phyloP scores from a whole-genome alignment of 2,329 filamentous ascomycete genomes.

The Cephalotrichum gorgonifer region DNA sequence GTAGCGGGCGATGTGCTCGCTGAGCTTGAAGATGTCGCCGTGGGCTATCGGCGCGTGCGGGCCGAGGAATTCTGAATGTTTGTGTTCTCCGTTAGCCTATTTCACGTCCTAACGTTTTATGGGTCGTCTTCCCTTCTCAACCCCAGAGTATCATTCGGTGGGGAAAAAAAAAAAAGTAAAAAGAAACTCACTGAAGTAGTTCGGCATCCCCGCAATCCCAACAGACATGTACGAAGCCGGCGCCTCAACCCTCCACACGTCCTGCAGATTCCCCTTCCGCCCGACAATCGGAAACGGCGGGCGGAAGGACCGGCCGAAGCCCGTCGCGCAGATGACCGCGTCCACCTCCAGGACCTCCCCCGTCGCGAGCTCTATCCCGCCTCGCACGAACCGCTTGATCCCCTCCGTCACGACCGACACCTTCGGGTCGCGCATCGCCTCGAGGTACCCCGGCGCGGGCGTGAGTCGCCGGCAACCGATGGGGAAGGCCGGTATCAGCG shows the following conservation, averaged over 20 bases:
- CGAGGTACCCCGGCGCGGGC: conserved; percentile 38
- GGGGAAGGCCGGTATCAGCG: conserved; percentile 38
- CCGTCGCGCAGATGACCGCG: conserved; percentile 46
- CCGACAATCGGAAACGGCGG: conserved; percentile 41
- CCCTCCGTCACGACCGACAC: conserved; percentile 34
- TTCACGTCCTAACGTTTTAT: too few relatives aligned
- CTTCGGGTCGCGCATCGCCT: conserved; percentile 32
- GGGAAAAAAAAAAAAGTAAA: too few relatives aligned
- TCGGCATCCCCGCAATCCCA: conserved; percentile 39
- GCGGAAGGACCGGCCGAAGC: conserved; percentile 42
- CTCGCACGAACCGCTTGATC: conserved; percentile 33
- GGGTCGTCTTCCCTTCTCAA: too few relatives aligned
- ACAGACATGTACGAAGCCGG: conserved; percentile 44
- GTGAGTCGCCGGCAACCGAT: conserved; percentile 39
- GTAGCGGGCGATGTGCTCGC: conserved; percentile 41
- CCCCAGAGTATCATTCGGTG: too few relatives aligned
- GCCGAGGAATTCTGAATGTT: conserved; percentile 33
- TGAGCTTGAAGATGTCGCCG: conserved; percentile 39
- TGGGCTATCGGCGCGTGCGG: conserved; percentile 41
- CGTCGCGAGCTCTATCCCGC: conserved; percentile 35
- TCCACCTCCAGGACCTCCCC: conserved; percentile 42
- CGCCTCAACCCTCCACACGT: conserved; percentile 29
- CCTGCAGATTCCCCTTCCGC: conserved; percentile 37
- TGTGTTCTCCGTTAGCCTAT: too few relatives aligned
- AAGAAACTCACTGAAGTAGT: conserved; percentile 40